Evolutionary conservation across 2,329 filamentous ascomycete genomes (phyloP).

Genomic region (Daldinia eschscholtzii): DNA sequence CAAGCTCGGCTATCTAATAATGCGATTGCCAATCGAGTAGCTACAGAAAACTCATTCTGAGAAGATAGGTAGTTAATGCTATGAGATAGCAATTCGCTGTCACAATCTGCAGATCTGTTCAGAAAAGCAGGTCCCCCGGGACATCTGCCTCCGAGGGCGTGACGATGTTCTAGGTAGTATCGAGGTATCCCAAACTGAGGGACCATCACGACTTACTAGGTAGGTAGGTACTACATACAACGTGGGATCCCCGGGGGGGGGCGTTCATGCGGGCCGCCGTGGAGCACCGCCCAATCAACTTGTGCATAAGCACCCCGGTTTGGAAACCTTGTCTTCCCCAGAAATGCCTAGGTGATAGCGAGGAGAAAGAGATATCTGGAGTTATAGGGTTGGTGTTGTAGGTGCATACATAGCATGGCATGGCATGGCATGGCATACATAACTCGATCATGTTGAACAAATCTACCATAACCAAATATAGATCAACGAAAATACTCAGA

Average conservation of each 20-base stretch:
- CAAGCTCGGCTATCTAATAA: background rate
- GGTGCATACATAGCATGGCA: background rate
- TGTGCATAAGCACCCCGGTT: slow-evolving; percentile 12
- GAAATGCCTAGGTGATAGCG: slow-evolving; percentile 22
- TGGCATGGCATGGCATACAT: background rate
- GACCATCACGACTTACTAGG: background rate
- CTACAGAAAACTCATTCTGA: background rate
- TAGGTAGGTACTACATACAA: no score
- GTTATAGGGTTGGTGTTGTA: background rate
- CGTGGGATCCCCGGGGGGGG: slow-evolving; percentile 18
- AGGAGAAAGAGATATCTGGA: background rate
- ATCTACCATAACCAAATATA: background rate
- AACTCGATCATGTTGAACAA: background rate
- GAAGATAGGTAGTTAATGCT: background rate
- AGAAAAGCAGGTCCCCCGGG: slow-evolving; percentile 26
- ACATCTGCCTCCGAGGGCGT: slow-evolving; percentile 38
- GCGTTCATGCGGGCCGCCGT: slow-evolving; percentile 16
- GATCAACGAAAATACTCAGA: background rate
- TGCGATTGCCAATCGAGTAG: background rate
- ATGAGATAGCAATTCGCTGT: background rate
- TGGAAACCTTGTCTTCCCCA: slow-evolving; percentile 27
- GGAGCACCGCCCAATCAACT: slow-evolving; percentile 39
- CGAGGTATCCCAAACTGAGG: background rate
- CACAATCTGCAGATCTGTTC: slow-evolving; percentile 33
- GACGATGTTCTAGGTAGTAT: slow-evolving; percentile 10